Evolutionary conservation across 192 early-diverging fungal species (phyloP).

Genomic region (Linnemannia schmuckeri): DNA sequence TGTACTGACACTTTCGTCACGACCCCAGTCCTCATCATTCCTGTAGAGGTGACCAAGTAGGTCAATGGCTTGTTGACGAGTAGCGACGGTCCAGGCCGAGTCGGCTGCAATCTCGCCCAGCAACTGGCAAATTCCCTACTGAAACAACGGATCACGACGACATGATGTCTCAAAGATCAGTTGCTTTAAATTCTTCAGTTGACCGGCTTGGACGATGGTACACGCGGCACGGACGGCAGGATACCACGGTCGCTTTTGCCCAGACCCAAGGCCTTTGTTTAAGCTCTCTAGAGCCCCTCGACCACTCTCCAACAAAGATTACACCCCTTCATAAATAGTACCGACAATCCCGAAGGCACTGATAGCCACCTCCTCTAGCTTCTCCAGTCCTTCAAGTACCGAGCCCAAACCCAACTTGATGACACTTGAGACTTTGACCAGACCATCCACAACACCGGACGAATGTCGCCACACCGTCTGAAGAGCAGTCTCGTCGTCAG

Average conservation of each 20-base stretch:
- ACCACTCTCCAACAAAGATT: not conserved
- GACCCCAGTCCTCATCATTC: not conserved
- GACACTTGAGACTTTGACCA: not conserved
- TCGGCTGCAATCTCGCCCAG: conserved; percentile 1
- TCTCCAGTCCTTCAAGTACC: not conserved
- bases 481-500: not conserved
- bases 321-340: not conserved
- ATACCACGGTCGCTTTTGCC: not conserved
- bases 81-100: not conserved
- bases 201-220: not conserved
- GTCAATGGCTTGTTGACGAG: not conserved
- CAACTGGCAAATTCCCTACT: conserved; percentile 1
- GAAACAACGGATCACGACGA: not conserved
- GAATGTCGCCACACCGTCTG: not conserved
- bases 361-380: not conserved
- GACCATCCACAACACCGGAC: not conserved
- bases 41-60: not conserved
- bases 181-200: not conserved
- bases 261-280: not conserved
- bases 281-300: not conserved
- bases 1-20: not conserved
- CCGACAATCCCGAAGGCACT: not conserved
- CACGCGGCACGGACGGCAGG: not conserved
- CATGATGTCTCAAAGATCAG: not conserved
- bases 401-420: not conserved